A percentile compares a stretch with the other conserved stretches of the same genome.
phyloP scores from a whole-genome alignment of 148 eudicot genomes.

The Diospyros kaki region DNA sequence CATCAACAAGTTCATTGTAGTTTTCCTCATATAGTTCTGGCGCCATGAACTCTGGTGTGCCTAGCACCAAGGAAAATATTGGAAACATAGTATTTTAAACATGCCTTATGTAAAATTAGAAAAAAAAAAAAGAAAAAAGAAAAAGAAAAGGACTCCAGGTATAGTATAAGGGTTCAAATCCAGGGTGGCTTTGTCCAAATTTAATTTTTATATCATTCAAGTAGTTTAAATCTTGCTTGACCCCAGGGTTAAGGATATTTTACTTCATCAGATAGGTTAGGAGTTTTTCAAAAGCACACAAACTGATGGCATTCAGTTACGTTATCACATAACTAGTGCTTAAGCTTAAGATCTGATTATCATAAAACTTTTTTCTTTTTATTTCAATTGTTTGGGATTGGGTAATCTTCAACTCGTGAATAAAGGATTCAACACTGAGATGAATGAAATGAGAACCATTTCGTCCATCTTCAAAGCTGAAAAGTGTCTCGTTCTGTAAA shows the following conservation, averaged over 20 bases:
- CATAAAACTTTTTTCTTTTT: neutral
- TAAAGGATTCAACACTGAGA: neutral
- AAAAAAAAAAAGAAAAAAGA: neutral
- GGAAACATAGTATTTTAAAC: neutral
- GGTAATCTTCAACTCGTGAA: neutral
- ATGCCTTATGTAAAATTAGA: neutral
- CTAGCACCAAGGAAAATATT: slow-evolving; percentile 21
- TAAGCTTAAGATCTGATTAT: neutral
- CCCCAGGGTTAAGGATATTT: neutral
- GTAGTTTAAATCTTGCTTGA: slow-evolving; percentile 1
- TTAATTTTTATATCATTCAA: neutral
- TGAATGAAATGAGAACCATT: neutral
- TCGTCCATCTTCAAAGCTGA: neutral
- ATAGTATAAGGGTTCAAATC: neutral
- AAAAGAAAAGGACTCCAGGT: too few species aligned
- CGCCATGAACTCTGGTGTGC: slow-evolving; percentile 81
- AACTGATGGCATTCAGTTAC: neutral
- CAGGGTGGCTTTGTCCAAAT: neutral
- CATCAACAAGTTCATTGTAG: slow-evolving; percentile 66
- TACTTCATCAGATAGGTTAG: neutral
- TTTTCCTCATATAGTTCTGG: slow-evolving; percentile 68
- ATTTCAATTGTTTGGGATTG: neutral
- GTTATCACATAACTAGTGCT: neutral
- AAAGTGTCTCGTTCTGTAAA: neutral
- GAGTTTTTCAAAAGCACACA: neutral